Conservation (phyloP, 345 rosid species). For the Mangifera indica region DNA sequence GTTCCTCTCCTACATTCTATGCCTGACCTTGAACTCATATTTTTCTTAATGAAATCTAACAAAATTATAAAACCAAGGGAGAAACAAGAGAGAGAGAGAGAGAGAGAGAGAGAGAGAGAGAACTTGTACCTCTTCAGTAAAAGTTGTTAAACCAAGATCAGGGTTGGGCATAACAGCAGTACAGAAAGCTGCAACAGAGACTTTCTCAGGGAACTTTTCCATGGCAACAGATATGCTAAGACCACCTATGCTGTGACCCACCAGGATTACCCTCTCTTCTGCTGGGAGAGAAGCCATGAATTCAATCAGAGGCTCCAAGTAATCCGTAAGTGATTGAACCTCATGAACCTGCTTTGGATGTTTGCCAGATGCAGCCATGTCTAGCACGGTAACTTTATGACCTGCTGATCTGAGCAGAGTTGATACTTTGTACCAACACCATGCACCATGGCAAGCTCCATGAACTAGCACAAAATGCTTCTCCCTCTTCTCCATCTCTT, state of each 20-base stretch:
- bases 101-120: neutral
- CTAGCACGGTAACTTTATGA: constrained; percentile 30
- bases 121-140: constrained; percentile 36
- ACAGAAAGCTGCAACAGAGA: constrained; percentile 31
- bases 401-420: constrained; percentile 25
- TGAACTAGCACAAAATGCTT: constrained; percentile 25
- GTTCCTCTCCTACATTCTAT: too few species aligned
- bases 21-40: too few species aligned
- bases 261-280: constrained; percentile 39
- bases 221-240: constrained; percentile 31
- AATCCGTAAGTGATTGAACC: constrained; percentile 25
- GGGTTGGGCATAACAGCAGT: constrained; percentile 38
- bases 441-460: constrained; percentile 19
- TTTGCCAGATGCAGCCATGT: constrained; percentile 32
- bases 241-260: constrained; percentile 46
- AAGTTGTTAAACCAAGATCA: constrained; percentile 22
- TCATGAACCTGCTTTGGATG: constrained; percentile 29
- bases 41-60: too few species aligned
- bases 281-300: constrained; percentile 32
- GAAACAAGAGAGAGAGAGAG: neutral
- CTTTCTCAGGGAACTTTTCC: constrained; percentile 46
- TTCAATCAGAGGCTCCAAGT: constrained; percentile 33
- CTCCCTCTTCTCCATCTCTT: neutral
- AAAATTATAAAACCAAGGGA: too few species aligned
- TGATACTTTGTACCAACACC: constrained; percentile 42